These are phyloP conservation scores for Aspergillus sp. DNA, from an alignment of 2,329 filamentous ascomycete genomes.

Conservation along the genomic window DNA sequence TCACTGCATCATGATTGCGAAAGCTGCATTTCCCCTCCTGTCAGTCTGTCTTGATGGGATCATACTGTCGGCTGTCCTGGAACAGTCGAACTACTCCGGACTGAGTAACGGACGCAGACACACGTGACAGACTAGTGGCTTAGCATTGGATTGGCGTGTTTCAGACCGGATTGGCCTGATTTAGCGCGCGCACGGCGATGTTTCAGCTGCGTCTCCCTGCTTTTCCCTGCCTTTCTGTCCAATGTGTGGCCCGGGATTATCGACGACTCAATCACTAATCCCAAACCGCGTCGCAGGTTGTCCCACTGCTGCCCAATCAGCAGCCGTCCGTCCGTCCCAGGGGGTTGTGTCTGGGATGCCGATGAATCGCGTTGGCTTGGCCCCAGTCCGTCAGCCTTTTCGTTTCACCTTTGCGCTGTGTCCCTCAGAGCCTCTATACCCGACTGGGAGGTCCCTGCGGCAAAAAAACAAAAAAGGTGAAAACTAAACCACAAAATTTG, in stretches of 20 bases:
- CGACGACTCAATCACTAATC: neutral
- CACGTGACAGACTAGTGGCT: conserved; percentile 17
- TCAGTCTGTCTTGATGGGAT: no score
- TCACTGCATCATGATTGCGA: no score
- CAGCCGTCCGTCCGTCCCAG: conserved; percentile 7
- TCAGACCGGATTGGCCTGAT: conserved; percentile 23
- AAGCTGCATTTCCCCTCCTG: no score
- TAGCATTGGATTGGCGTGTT: conserved; percentile 30
- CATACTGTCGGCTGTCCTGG: no score
- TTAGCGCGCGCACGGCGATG: conserved; percentile 19
- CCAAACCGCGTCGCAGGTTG: neutral
- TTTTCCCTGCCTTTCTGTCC: neutral
- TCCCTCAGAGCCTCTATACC: conserved; percentile 12
- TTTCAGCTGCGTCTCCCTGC: conserved; percentile 23
- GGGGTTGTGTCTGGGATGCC: conserved; percentile 7
- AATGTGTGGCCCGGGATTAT: neutral
- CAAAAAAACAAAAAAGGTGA: neutral
- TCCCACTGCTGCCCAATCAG: neutral
- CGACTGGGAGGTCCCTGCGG: conserved; percentile 13
- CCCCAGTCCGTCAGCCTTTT: conserved; percentile 13
- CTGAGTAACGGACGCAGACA: neutral
- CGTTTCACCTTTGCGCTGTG: conserved; percentile 13
- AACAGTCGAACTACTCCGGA: no score
- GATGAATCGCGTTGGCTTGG: conserved; percentile 8
- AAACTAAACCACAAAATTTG: conserved; percentile 5